Percentiles rank a stretch among this genome's conserved stretches.
Conservation (phyloP, 2,329 filamentous ascomycete species). For the Aspergillus ibericus region DNA sequence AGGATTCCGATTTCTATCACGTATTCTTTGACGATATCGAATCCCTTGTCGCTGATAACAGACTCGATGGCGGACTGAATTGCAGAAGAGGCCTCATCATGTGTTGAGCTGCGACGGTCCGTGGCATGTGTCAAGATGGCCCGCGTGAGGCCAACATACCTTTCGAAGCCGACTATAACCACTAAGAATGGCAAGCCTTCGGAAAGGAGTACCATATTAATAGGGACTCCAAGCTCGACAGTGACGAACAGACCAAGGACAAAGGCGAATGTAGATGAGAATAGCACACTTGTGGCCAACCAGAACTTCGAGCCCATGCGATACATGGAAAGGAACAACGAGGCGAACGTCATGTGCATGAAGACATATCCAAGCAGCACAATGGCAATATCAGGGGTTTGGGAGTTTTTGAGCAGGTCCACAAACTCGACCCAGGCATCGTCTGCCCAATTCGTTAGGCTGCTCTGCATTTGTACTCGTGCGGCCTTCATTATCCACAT, state of each 20-base stretch:
- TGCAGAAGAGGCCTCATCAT: slow-evolving; percentile 52
- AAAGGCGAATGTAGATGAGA: slow-evolving; percentile 92
- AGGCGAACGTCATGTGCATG: slow-evolving; percentile 98
- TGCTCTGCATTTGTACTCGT: slow-evolving; percentile 59
- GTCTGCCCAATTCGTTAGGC: slow-evolving; percentile 69
- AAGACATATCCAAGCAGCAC: slow-evolving; percentile 95
- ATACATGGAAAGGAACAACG: slow-evolving; percentile 97
- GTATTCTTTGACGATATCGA: slow-evolving; percentile 91
- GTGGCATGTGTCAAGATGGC: slow-evolving; percentile 87
- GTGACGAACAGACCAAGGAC: slow-evolving; percentile 91
- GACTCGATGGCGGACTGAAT: slow-evolving; percentile 89
- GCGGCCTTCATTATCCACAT: slow-evolving; percentile 97
- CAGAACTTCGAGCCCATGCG: slow-evolving; percentile 96
- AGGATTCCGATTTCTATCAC: slow-evolving; percentile 88
- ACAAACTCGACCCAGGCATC: slow-evolving; percentile 86
- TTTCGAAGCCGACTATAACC: slow-evolving; percentile 98
- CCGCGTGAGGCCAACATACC: slow-evolving; percentile 93
- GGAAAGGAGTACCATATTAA: slow-evolving; percentile 89
- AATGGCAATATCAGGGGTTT: slow-evolving; percentile 94
- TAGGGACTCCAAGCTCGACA: slow-evolving; percentile 85
- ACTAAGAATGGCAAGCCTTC: slow-evolving; percentile 95
- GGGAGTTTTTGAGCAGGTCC: slow-evolving; percentile 77
- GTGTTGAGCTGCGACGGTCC: slow-evolving; percentile 58
- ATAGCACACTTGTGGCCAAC: slow-evolving; percentile 87
- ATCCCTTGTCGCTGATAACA: slow-evolving; percentile 89